Conservation (phyloP, 306 rosid species). For the Rubus parviflorus region DNA sequence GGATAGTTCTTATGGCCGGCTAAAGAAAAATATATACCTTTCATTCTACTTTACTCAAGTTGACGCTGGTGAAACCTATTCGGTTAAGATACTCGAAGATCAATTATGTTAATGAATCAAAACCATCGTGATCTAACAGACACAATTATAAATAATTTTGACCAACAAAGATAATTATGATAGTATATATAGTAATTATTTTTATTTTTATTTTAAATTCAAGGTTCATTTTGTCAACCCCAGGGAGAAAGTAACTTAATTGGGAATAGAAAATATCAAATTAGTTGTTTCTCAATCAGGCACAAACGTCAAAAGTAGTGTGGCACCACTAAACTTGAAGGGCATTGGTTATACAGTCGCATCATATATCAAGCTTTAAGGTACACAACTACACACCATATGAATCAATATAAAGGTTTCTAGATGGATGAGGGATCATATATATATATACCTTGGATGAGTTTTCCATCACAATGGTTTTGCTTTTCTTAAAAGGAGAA, state of each 20-base stretch:
- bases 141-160: too few species aligned
- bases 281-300: neutral
- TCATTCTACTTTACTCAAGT: too few species aligned
- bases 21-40: too few species aligned
- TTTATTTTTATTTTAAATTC: too few species aligned
- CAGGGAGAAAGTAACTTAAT: too few species aligned
- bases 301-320: constrained; percentile 7
- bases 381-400: neutral
- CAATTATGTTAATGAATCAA: too few species aligned
- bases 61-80: too few species aligned
- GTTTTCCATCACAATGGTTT: neutral
- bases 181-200: too few species aligned
- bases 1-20: too few species aligned
- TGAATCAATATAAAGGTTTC: constrained; percentile 15
- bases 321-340: neutral
- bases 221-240: neutral
- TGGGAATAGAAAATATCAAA: neutral
- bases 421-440: neutral
- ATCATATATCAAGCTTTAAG: constrained; percentile 4
- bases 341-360: neutral
- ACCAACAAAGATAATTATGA: too few species aligned
- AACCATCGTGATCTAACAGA: too few species aligned
- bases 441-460: neutral
- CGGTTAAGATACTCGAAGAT: too few species aligned
- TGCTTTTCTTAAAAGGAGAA: neutral